These are phyloP conservation scores for Microthyrium microscopicum DNA, from an alignment of 2,329 filamentous ascomycete genomes.

Conservation along the genomic window DNA sequence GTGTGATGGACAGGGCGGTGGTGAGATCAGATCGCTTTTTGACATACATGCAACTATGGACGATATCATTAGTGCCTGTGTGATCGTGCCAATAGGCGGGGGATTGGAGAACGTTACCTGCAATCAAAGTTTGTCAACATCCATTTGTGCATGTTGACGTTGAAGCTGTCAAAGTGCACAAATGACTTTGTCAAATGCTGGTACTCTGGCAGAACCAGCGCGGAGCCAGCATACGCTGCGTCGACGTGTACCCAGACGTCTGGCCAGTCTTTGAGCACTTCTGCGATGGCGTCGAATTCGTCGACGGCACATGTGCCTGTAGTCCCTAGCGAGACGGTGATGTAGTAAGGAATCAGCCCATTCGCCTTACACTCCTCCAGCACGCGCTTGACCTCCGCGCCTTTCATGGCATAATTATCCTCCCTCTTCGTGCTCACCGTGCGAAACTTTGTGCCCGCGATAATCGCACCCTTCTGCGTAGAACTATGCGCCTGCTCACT, in stretches of 20 bases:
- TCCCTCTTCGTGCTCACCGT: slow-evolving; percentile 46
- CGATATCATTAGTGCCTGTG: slow-evolving; percentile 11
- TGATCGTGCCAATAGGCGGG: slow-evolving; percentile 10
- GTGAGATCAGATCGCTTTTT: slow-evolving; percentile 61
- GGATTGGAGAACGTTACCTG: slow-evolving; percentile 17
- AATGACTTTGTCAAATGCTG: slow-evolving; percentile 49
- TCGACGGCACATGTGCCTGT: slow-evolving; percentile 82
- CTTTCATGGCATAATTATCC: slow-evolving; percentile 56
- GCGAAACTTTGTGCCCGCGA: slow-evolving; percentile 70
- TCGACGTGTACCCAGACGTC: slow-evolving; percentile 84
- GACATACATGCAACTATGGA: slow-evolving; percentile 56
- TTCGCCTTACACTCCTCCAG: slow-evolving; percentile 49
- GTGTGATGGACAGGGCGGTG: slow-evolving; percentile 60
- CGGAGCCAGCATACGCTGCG: slow-evolving; percentile 79
- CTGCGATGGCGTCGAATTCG: slow-evolving; percentile 54
- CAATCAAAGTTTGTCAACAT: slow-evolving; percentile 83
- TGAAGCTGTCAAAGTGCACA: slow-evolving; percentile 64
- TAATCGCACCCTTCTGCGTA: slow-evolving; percentile 72
- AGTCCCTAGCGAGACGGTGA: slow-evolving; percentile 70
- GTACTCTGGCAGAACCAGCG: slow-evolving; percentile 67
- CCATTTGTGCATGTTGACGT: slow-evolving; percentile 98
- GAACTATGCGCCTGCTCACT: slow-evolving; percentile 68
- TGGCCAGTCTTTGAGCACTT: slow-evolving; percentile 35
- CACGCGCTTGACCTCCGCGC: slow-evolving; percentile 39
- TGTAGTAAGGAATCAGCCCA: slow-evolving; percentile 69